phyloP scores from a whole-genome alignment of 768 basidiomycete species.

The Agaricus blazei region DNA sequence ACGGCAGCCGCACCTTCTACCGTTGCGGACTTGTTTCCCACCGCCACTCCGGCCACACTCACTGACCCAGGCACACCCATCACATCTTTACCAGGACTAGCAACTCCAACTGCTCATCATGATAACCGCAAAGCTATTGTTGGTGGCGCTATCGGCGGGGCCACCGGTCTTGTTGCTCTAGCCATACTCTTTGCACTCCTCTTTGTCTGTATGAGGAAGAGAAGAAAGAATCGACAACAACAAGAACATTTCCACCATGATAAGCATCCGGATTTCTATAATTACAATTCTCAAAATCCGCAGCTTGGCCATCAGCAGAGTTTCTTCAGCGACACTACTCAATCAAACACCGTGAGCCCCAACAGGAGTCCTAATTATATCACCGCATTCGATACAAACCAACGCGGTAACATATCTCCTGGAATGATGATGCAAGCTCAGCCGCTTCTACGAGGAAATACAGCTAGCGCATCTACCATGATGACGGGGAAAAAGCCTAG shows the following conservation, averaged over 20 bases:
- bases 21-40: constrained; percentile 9
- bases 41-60: constrained; percentile 5
- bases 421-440: not conserved
- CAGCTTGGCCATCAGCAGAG: constrained; percentile 7
- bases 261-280: constrained; percentile 12
- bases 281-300: constrained; percentile 11
- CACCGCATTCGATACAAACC: not conserved
- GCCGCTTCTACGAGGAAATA: not conserved
- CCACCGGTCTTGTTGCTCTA: constrained; percentile 10
- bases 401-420: too few species aligned
- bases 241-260: constrained; percentile 1
- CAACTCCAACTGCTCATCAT: constrained; percentile 6
- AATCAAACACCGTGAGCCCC: not conserved
- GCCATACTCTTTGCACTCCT: constrained; percentile 1
- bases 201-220: constrained; percentile 10
- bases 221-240: too few species aligned
- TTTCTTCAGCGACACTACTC: constrained; percentile 5
- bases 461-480: not conserved
- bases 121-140: constrained; percentile 13
- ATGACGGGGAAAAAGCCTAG: not conserved
- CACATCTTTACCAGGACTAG: constrained; percentile 1
- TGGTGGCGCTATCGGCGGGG: constrained; percentile 17
- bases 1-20: constrained; percentile 20
- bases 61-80: not conserved
- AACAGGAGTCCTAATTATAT: not conserved